phyloP scores from a whole-genome alignment of 192 early-diverging fungal genomes.

The Coemansia sp. region DNA sequence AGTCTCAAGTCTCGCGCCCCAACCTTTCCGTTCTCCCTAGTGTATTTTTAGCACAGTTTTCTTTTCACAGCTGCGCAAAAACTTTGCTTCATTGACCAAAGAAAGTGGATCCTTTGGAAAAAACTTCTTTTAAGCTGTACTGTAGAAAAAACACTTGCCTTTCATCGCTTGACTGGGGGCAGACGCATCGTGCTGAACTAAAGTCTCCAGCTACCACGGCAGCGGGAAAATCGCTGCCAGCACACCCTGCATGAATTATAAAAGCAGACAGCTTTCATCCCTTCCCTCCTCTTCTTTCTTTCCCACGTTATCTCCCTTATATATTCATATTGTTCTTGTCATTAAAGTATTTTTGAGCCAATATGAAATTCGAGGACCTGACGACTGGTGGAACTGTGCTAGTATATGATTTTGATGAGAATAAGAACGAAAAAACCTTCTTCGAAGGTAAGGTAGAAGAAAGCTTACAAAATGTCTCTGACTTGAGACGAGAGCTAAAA shows the following conservation, averaged over 20 bases:
- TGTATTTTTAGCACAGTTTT: not conserved
- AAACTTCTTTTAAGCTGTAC: not conserved
- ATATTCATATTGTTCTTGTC: not conserved
- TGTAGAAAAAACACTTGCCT: not conserved
- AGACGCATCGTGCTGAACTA: not conserved
- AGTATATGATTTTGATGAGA: not conserved
- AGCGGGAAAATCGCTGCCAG: not conserved
- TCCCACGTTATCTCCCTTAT: not conserved
- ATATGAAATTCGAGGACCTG: not conserved
- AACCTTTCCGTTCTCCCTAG: not conserved
- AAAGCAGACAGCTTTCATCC: not conserved
- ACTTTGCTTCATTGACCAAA: not conserved
- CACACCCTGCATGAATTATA: not conserved
- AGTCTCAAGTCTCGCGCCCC: not conserved
- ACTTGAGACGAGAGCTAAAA: not conserved
- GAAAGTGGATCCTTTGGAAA: not conserved
- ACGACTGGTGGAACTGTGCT: not conserved
- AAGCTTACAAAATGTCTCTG: not conserved
- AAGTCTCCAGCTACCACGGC: not conserved
- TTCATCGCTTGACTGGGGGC: not conserved
- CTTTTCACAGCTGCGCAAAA: not conserved
- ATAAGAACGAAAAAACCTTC: too few species aligned
- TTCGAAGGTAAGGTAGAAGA: not conserved
- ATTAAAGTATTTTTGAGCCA: not conserved
- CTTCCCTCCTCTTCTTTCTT: not conserved